phyloP scores from a whole-genome alignment of 371 early-diverging fungal species.

The Mortierella sp. region DNA sequence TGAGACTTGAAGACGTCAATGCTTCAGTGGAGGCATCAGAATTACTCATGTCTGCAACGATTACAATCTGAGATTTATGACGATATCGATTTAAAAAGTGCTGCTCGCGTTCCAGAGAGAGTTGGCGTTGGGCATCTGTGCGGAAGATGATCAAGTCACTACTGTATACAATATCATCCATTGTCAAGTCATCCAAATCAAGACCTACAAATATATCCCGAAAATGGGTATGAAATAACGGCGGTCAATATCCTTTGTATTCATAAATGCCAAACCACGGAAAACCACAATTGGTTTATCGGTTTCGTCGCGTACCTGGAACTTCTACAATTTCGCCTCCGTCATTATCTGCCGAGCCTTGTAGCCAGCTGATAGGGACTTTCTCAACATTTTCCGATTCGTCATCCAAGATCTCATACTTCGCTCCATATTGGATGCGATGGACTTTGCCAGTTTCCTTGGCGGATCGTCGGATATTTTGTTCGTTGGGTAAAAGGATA shows the following conservation, averaged over 20 bases:
- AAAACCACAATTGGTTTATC: no score
- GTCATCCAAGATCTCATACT: slow-evolving; percentile 31
- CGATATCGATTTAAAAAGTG: slow-evolving; percentile 53
- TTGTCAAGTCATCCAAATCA: slow-evolving; percentile 50
- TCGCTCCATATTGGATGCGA: slow-evolving; percentile 44
- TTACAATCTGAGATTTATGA: slow-evolving; percentile 47
- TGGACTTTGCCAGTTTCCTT: slow-evolving; percentile 55
- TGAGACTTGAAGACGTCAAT: slow-evolving; percentile 36
- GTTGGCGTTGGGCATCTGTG: slow-evolving; percentile 51
- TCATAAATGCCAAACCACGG: no score
- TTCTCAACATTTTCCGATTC: slow-evolving; percentile 40
- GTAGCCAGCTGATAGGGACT: slow-evolving; percentile 52
- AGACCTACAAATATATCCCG: slow-evolving; percentile 14
- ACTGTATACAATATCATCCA: slow-evolving; percentile 56
- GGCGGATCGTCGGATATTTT: slow-evolving; percentile 40
- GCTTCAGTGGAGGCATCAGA: slow-evolving; percentile 23
- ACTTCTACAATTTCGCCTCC: slow-evolving; percentile 54
- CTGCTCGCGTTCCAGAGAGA: slow-evolving; percentile 50
- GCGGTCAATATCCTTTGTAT: background rate
- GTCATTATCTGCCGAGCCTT: slow-evolving; percentile 31
- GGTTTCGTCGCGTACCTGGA: slow-evolving; percentile 28
- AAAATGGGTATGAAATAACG: background rate
- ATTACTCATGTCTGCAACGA: slow-evolving; percentile 45
- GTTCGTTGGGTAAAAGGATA: slow-evolving; percentile 44
- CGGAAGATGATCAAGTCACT: slow-evolving; percentile 50